These are phyloP conservation scores for Periglandula ipomoeae DNA, from an alignment of 2,329 filamentous ascomycete species.

Conservation along the genomic window DNA sequence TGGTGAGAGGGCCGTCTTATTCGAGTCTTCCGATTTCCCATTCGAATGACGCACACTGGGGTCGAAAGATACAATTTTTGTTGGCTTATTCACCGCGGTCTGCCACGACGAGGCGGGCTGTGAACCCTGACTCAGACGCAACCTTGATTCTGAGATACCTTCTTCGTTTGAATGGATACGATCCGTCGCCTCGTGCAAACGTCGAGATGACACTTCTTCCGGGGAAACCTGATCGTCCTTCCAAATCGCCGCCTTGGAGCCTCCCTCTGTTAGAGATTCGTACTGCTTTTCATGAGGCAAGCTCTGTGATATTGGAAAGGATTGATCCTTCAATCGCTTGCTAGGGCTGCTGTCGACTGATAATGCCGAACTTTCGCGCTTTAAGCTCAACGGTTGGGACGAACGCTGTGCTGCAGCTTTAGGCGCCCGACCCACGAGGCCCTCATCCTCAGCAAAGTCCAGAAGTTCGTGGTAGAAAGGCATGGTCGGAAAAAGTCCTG, in stretches of 20 bases:
- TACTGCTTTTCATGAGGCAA: background rate
- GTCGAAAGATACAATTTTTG: background rate
- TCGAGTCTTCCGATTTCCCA: background rate
- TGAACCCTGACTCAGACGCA: background rate
- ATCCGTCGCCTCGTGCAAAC: too few relatives aligned
- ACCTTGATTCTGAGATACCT: background rate
- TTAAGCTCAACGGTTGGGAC: background rate
- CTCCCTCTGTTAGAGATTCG: background rate
- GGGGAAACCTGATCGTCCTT: background rate
- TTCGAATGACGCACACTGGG: background rate
- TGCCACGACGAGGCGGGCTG: constrained; percentile 29
- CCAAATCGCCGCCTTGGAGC: background rate
- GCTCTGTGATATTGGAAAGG: constrained; percentile 1
- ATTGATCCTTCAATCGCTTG: constrained; percentile 1
- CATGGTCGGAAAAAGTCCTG: constrained; percentile 26
- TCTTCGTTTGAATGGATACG: background rate
- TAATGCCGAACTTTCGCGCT: background rate
- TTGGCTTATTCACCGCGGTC: constrained; percentile 24
- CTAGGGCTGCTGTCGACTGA: background rate
- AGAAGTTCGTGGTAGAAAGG: constrained; percentile 30
- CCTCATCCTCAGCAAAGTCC: constrained; percentile 30
- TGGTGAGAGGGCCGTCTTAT: background rate
- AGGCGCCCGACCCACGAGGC: constrained; percentile 17
- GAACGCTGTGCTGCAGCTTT: constrained; percentile 3
- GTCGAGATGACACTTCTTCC: too few relatives aligned